Conservation (phyloP, 192 early-diverging fungal species). For the Obelidium mucronatum region DNA sequence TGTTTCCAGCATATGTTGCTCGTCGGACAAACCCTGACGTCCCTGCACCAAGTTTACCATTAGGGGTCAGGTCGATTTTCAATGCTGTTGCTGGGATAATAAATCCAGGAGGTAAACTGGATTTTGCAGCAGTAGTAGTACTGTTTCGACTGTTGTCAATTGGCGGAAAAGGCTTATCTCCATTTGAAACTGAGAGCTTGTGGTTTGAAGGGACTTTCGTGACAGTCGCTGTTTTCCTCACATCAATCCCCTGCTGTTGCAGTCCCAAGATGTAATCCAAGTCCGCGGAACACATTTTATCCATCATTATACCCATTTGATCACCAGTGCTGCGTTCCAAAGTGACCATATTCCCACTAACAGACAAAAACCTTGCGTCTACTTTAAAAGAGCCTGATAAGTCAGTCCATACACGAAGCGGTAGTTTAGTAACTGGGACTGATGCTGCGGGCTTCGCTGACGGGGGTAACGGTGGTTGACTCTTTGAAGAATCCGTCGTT, state of each 20-base stretch:
- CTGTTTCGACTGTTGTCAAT: neutral
- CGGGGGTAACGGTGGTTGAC: neutral
- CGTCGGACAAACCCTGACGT: constrained; percentile 27
- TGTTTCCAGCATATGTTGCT: constrained; percentile 11
- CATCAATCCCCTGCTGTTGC: constrained; percentile 34
- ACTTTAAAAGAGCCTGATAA: constrained; percentile 37
- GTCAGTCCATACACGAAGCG: constrained; percentile 27
- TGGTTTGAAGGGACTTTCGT: neutral
- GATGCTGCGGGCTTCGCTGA: neutral
- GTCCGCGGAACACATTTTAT: constrained; percentile 37
- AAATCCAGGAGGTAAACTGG: constrained; percentile 31
- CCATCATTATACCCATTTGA: constrained; percentile 39
- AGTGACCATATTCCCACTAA: constrained; percentile 24
- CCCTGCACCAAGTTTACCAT: constrained; percentile 29
- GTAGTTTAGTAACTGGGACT: neutral
- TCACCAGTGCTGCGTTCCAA: constrained; percentile 25
- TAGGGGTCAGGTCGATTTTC: constrained; percentile 32
- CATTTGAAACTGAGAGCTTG: neutral
- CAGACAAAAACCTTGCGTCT: constrained; percentile 12
- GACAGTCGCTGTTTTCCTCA: neutral
- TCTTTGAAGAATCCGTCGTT: neutral
- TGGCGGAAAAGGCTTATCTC: neutral
- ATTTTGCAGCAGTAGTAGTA: constrained; percentile 9
- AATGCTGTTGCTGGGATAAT: constrained; percentile 32
- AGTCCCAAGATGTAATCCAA: constrained; percentile 30